Percentiles rank a stretch among this genome's conserved stretches.
These are phyloP conservation scores for Stagonosporopsis chrysanthemi DNA, from an alignment of 2,329 filamentous ascomycete species.

Conservation along the genomic window DNA sequence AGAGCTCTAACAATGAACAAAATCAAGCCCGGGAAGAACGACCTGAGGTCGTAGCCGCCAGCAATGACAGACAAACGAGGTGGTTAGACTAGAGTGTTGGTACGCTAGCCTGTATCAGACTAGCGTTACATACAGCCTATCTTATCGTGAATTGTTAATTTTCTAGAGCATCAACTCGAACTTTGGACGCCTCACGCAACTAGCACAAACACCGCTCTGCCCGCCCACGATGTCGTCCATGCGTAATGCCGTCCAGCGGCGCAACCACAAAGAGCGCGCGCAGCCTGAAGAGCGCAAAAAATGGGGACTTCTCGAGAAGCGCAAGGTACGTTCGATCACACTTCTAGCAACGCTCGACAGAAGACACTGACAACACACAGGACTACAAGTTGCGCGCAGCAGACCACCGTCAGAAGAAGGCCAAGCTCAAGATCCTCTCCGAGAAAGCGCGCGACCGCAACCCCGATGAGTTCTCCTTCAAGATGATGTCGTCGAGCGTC, in stretches of 20 bases:
- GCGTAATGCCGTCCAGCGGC: conserved; percentile 65
- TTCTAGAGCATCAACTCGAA: conserved; percentile 3
- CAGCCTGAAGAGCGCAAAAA: conserved; percentile 84
- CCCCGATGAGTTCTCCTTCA: conserved; percentile 72
- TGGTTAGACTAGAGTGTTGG: neutral
- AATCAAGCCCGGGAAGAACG: too few relatives aligned
- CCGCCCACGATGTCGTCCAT: conserved; percentile 41
- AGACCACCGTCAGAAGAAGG: conserved; percentile 69
- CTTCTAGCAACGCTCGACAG: neutral
- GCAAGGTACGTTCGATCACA: conserved; percentile 63
- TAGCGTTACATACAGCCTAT: neutral
- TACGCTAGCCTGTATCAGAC: neutral
- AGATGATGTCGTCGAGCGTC: conserved; percentile 64
- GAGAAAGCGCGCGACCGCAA: conserved; percentile 68
- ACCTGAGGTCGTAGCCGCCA: too few relatives aligned
- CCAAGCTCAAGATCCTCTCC: conserved; percentile 64
- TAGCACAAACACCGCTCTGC: neutral
- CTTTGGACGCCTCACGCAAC: neutral
- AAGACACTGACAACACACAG: conserved; percentile 36
- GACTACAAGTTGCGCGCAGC: conserved; percentile 71
- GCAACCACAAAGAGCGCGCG: conserved; percentile 87
- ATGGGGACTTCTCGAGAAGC: conserved; percentile 93
- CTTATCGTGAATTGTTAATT: conserved; percentile 1
- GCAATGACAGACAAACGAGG: too few relatives aligned
- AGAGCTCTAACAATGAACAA: too few relatives aligned